These are phyloP conservation scores for Boletus speciosus DNA, from an alignment of 768 basidiomycete genomes.

Conservation along the genomic window DNA sequence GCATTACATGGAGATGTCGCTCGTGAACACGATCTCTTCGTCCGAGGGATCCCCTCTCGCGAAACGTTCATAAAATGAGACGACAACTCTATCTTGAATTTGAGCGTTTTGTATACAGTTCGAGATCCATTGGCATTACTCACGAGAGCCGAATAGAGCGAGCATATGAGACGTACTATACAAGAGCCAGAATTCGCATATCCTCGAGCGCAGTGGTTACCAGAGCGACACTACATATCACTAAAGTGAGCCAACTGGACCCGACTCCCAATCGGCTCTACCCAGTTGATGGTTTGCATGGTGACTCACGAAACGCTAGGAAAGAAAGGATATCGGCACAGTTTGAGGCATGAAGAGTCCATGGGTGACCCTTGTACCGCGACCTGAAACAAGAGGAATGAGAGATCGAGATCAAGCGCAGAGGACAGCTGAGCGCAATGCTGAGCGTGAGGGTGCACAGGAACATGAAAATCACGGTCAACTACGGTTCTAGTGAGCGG, in stretches of 20 bases:
- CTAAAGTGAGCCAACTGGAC: neutral
- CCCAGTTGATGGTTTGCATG: neutral
- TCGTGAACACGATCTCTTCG: too few relatives aligned
- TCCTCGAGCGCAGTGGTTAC: neutral
- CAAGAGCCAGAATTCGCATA: neutral
- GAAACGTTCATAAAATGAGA: too few relatives aligned
- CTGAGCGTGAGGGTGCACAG: constrained; percentile 44
- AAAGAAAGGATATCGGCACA: constrained; percentile 44
- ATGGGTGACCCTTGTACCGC: constrained; percentile 11
- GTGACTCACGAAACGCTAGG: constrained; percentile 35
- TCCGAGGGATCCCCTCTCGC: too few relatives aligned
- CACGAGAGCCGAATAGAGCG: constrained; percentile 11
- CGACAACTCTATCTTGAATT: too few relatives aligned
- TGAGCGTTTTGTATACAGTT: too few relatives aligned
- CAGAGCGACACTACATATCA: neutral
- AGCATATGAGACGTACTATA: constrained; percentile 3
- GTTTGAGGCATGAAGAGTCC: constrained; percentile 48
- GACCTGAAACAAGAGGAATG: constrained; percentile 12
- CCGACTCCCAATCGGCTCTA: neutral
- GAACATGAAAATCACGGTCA: constrained; percentile 25
- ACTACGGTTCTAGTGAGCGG: constrained; percentile 11
- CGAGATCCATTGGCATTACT: neutral
- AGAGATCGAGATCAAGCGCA: constrained; percentile 29
- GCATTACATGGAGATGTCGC: too few relatives aligned
- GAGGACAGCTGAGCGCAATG: constrained; percentile 28